Conservation (phyloP, 768 basidiomycete species). For the Tephrocybe sp. region DNA sequence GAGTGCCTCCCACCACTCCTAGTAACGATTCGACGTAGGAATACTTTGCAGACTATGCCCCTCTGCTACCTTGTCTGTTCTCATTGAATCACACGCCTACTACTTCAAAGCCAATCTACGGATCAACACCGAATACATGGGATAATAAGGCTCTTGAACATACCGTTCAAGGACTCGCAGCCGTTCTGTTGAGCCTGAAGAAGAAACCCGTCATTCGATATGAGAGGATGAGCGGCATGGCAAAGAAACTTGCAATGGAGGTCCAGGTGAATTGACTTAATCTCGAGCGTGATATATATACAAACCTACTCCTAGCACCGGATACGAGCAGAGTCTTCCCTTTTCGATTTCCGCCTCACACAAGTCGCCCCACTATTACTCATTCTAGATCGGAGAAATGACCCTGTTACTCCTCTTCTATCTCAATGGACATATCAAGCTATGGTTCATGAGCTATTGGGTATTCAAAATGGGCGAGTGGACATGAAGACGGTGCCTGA, state of each 20-base stretch:
- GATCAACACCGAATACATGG: conserved; percentile 71
- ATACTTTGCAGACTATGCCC: conserved; percentile 96
- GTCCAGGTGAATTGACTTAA: conserved; percentile 57
- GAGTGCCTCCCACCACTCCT: neutral
- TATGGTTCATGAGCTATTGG: conserved; percentile 95
- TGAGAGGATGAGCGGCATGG: conserved; percentile 90
- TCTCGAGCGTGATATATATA: neutral
- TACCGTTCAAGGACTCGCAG: conserved; percentile 77
- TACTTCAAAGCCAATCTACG: conserved; percentile 62
- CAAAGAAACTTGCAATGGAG: conserved; percentile 84
- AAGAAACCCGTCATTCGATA: conserved; percentile 95
- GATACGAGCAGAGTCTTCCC: conserved; percentile 72
- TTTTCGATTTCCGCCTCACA: conserved; percentile 91
- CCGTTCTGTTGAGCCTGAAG: conserved; percentile 89
- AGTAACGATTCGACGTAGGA: conserved; percentile 52
- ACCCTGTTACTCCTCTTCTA: conserved; percentile 93
- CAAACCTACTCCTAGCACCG: conserved; percentile 50
- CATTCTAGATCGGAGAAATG: conserved; percentile 92
- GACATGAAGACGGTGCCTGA: conserved; percentile 82
- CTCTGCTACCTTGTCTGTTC: conserved; percentile 82
- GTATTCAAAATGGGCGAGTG: conserved; percentile 93
- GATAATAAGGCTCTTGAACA: conserved; percentile 69
- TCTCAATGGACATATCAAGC: conserved; percentile 99
- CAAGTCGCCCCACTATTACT: conserved; percentile 87
- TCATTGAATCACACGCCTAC: conserved; percentile 79